phyloP scores from a whole-genome alignment of 2,329 filamentous ascomycete species.

The Ophioceras dolichostomum region DNA sequence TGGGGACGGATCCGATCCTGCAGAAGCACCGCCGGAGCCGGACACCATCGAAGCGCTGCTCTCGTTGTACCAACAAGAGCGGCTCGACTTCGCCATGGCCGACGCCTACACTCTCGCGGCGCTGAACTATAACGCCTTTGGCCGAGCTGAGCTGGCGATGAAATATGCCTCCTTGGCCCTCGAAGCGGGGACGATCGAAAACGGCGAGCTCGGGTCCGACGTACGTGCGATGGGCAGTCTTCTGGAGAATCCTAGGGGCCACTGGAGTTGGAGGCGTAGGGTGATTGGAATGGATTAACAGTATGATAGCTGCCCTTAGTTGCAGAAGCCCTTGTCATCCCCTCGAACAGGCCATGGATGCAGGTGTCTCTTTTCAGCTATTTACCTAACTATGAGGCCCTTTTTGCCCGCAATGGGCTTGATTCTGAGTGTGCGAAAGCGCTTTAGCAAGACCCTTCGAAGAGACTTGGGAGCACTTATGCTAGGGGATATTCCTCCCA shows the following conservation, averaged over 20 bases:
- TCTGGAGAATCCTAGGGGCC: constrained; percentile 15
- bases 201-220: constrained; percentile 15
- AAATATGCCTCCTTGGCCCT: constrained; percentile 19
- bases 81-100: constrained; percentile 19
- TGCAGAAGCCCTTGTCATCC: no score
- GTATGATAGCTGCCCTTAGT: no score
- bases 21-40: constrained; percentile 8
- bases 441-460: no score
- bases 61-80: constrained; percentile 19
- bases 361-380: no score
- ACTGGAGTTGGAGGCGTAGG: constrained; percentile 18
- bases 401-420: no score
- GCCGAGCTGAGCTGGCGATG: constrained; percentile 16
- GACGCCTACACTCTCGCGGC: constrained; percentile 23
- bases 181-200: constrained; percentile 18
- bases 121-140: constrained; percentile 23
- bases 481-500: no score
- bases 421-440: no score
- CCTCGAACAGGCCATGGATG: no score
- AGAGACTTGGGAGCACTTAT: no score
- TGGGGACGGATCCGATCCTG: constrained; percentile 2
- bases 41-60: constrained; percentile 16
- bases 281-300: no score
- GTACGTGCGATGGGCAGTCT: constrained; percentile 18
- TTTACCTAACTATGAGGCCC: no score